Conservation (phyloP, 2,329 filamentous ascomycete genomes). For the Trichoderma afroharzianum region DNA sequence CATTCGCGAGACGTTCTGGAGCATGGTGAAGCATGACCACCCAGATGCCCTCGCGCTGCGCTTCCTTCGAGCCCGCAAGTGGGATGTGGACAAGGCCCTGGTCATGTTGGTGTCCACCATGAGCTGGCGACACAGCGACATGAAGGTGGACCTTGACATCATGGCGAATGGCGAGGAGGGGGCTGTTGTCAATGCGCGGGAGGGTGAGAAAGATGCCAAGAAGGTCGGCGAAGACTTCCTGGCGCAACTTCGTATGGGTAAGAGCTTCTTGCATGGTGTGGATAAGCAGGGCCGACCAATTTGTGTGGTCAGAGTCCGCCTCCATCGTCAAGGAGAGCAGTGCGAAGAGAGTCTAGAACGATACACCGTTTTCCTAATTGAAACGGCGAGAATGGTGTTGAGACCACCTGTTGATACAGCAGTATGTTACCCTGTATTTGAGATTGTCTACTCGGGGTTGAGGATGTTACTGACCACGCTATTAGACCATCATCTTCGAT, state of each 20-base stretch:
- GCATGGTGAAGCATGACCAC: constrained; percentile 92
- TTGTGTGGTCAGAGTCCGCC: constrained; percentile 75
- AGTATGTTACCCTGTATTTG: constrained; percentile 50
- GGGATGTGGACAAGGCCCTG: constrained; percentile 89
- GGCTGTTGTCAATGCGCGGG: constrained; percentile 57
- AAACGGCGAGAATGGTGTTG: constrained; percentile 84
- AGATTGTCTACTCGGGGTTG: neutral
- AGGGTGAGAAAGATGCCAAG: constrained; percentile 56
- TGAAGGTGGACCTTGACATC: constrained; percentile 86
- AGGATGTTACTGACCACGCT: neutral
- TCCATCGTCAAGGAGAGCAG: constrained; percentile 82
- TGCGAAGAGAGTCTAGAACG: constrained; percentile 76
- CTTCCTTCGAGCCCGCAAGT: constrained; percentile 86
- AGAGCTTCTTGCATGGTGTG: constrained; percentile 84
- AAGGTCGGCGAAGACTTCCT: constrained; percentile 70
- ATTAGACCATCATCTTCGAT: constrained; percentile 85
- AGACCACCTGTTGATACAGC: constrained; percentile 82
- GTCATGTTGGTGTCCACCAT: constrained; percentile 94
- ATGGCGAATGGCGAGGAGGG: constrained; percentile 71
- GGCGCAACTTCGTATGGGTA: constrained; percentile 79
- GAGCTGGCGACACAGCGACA: constrained; percentile 80
- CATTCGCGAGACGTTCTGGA: constrained; percentile 80
- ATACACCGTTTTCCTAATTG: constrained; percentile 91
- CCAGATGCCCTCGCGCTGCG: constrained; percentile 80
- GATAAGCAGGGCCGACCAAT: constrained; percentile 84